These are phyloP conservation scores for Myxozyma neotropica DNA, from an alignment of 805 yeast species.

Conservation along the genomic window DNA sequence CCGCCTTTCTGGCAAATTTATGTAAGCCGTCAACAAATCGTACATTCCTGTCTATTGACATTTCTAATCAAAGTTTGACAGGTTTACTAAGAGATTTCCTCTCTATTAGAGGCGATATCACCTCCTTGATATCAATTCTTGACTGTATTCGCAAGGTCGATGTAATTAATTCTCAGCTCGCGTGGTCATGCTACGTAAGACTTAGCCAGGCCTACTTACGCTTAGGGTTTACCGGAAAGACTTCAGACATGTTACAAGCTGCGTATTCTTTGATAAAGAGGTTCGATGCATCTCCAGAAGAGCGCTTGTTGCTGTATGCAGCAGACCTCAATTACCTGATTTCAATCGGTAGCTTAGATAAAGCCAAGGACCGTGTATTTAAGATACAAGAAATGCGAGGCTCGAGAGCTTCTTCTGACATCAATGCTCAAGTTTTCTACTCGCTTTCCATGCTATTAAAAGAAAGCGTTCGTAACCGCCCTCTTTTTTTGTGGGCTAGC, in stretches of 20 bases:
- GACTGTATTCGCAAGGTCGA: slow-evolving; percentile 12
- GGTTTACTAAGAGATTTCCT: slow-evolving; percentile 16
- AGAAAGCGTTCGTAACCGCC: slow-evolving; percentile 10
- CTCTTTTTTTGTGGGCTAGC: not conserved
- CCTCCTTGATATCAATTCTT: slow-evolving; percentile 2
- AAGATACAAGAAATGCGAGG: not conserved
- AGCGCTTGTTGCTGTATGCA: not conserved
- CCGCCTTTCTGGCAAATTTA: slow-evolving; percentile 1
- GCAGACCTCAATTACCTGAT: slow-evolving; percentile 19
- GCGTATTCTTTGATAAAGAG: not conserved
- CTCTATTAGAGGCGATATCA: slow-evolving; percentile 1
- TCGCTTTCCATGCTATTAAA: slow-evolving; percentile 21
- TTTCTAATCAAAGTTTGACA: not conserved
- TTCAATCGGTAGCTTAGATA: slow-evolving; percentile 19
- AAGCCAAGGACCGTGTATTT: slow-evolving; percentile 6
- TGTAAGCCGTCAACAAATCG: not conserved
- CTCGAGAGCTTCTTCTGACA: not conserved
- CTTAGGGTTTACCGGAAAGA: slow-evolving; percentile 18
- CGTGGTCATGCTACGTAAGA: not conserved
- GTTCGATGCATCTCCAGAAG: not conserved
- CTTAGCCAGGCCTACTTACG: slow-evolving; percentile 4
- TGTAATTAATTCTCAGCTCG: not conserved
- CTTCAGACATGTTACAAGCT: slow-evolving; percentile 2
- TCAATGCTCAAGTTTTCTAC: not conserved
- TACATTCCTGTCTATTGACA: not conserved